These are phyloP conservation scores for Heliosperma pusillum DNA, from an alignment of 148 eudicot species.

Conservation along the genomic window DNA sequence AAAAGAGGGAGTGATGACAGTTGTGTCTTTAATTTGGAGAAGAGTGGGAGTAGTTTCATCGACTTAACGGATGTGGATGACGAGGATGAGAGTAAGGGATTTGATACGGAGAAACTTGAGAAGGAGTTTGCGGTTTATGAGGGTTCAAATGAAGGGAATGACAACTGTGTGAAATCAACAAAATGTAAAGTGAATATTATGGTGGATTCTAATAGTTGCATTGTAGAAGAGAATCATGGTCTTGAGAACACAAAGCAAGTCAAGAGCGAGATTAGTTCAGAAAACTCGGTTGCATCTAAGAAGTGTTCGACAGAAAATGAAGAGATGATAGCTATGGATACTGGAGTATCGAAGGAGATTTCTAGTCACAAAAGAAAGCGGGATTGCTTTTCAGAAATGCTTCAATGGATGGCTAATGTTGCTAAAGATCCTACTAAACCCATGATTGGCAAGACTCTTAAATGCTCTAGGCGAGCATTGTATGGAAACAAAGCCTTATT, in stretches of 20 bases:
- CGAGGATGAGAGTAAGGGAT: conserved; percentile 5
- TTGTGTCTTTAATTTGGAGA: conserved; percentile 34
- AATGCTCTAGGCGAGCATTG: conserved; percentile 47
- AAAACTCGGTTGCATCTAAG: conserved; percentile 22
- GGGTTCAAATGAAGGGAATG: conserved; percentile 10
- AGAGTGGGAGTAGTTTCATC: conserved; percentile 26
- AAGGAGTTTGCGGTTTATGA: conserved; percentile 5
- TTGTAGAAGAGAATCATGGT: conserved; percentile 18
- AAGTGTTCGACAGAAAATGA: conserved; percentile 20
- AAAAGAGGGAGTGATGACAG: conserved; percentile 32
- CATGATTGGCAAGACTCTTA: conserved; percentile 48
- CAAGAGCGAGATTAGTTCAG: conserved; percentile 36
- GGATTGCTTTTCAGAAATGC: conserved; percentile 30
- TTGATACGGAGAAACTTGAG: conserved; percentile 18
- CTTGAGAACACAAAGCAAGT: conserved; percentile 21
- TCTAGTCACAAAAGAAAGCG: conserved; percentile 48
- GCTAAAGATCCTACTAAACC: conserved; percentile 70
- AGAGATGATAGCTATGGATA: conserved; percentile 26
- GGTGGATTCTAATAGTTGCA: not conserved
- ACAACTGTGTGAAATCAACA: not conserved
- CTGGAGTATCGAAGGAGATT: conserved; percentile 24
- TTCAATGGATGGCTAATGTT: conserved; percentile 54
- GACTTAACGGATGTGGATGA: conserved; percentile 7
- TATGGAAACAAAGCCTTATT: conserved; percentile 53
- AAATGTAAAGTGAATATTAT: not conserved